Conservation (phyloP, 2,329 filamentous ascomycete genomes). For the Neofusicoccum laricinum region DNA sequence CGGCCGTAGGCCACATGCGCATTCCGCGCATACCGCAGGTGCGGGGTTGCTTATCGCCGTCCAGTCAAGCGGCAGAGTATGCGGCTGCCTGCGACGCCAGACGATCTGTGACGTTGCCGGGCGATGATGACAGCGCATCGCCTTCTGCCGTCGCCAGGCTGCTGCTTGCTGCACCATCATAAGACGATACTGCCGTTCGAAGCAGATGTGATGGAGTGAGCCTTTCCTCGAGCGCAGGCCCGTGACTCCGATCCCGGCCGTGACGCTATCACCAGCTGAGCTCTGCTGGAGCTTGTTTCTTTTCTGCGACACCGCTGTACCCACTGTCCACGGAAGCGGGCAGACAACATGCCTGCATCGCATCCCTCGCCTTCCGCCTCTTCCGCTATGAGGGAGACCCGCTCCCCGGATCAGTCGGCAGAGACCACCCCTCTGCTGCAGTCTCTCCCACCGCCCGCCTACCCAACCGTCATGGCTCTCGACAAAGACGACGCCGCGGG, state of each 20-base stretch:
- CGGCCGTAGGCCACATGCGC: background rate
- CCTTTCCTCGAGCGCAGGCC: background rate
- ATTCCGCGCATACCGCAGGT: background rate
- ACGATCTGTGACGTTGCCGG: background rate
- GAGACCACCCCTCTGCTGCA: background rate
- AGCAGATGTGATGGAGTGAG: too few species aligned
- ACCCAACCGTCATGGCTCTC: background rate
- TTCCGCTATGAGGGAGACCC: background rate
- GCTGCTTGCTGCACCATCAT: background rate
- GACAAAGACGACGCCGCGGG: background rate
- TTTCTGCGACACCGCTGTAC: background rate
- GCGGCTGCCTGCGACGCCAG: background rate
- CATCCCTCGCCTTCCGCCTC: background rate
- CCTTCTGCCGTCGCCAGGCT: background rate
- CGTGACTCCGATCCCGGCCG: background rate
- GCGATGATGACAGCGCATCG: background rate
- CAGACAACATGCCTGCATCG: background rate
- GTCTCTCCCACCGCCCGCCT: background rate
- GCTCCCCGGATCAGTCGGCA: background rate
- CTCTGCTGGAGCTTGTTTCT: background rate
- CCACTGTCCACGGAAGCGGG: background rate
- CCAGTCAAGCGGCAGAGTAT: background rate
- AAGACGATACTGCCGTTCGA: background rate
- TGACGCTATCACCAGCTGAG: background rate
- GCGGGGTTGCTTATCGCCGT: slow-evolving; percentile 12